A percentile compares a stretch with the other conserved stretches of the same genome.
Evolutionary conservation across 345 rosid genomes (phyloP).

Genomic region (Boechera retrofracta): DNA sequence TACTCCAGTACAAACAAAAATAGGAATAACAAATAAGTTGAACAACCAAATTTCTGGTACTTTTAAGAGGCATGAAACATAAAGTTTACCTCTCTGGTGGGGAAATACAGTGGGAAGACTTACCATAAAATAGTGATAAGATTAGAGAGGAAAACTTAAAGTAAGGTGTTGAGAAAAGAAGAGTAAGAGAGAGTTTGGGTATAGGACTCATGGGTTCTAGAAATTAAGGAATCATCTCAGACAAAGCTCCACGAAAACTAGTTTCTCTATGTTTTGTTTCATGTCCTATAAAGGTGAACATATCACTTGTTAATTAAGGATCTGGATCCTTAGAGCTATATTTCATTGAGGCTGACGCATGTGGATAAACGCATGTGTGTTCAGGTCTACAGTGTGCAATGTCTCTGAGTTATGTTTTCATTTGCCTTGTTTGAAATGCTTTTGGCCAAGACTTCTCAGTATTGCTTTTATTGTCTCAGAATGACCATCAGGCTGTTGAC

Average conservation of each 20-base stretch:
- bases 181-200: slow-evolving; percentile 10
- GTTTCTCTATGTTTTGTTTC: slow-evolving; percentile 19
- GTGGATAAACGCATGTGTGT: slow-evolving; percentile 23
- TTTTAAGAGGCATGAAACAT: slow-evolving; percentile 17
- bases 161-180: slow-evolving; percentile 18
- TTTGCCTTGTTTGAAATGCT: slow-evolving; percentile 32
- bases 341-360: slow-evolving; percentile 31
- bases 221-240: slow-evolving; percentile 27
- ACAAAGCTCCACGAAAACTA: slow-evolving; percentile 13
- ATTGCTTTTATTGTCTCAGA: slow-evolving; percentile 57
- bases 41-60: slow-evolving; percentile 25
- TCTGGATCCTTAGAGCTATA: slow-evolving; percentile 30
- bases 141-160: background rate
- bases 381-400: slow-evolving; percentile 13
- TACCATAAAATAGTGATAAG: slow-evolving; percentile 20
- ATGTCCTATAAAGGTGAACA: slow-evolving; percentile 5
- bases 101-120: slow-evolving; percentile 25
- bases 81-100: background rate
- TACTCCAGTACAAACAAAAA: slow-evolving; percentile 22
- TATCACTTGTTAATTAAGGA: slow-evolving; percentile 6
- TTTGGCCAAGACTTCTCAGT: slow-evolving; percentile 30
- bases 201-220: slow-evolving; percentile 17
- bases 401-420: slow-evolving; percentile 18
- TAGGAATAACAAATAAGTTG: slow-evolving; percentile 16
- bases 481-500: slow-evolving; percentile 97